Evolutionary conservation across 441 rosid species (phyloP), one percentile per base, ranked within the genome.

Genomic region (Aquilaria agallochum): DNA sequence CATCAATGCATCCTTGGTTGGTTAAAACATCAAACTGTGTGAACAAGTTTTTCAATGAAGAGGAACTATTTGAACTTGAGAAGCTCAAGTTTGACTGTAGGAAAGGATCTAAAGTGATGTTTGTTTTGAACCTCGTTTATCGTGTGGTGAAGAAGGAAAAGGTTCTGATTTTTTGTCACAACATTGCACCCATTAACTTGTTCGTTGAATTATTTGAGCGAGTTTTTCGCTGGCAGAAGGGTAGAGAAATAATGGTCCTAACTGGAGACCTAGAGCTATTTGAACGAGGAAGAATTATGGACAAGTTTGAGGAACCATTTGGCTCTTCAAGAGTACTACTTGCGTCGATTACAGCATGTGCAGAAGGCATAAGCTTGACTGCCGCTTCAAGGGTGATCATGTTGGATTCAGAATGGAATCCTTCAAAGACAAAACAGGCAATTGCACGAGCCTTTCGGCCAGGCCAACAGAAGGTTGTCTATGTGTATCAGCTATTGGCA

Each of bases 401-500:
- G 64, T 60, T 92, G 59, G 99, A 95, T 58, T 88, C 96, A 0
- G 98, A 92, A 53, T 95, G 98, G 98, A 95, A 92, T 74, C 99
- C 99, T 59, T 92, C 97, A 11, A 95, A 89, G 82, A 92, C 99
- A 12, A 95, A 89, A 80, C 99, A 95, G 68, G 99, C 99, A 0
- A 89, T 95, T 46, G 96, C 99, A 0, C 83, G 99, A 15, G 99
- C 99, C 2, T 92, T 89, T 56, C 79, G 96, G 44, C 98, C 97
- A 0, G 99, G 99, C 62, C 99, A 95, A 66, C 95, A 80, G 59
- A 92, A 89, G 81, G 70, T 86, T 57, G 98, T 95, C 0, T 89
- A 86, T 59, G 99, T 95, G 49, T 95, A 95, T 70, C 98, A 92
- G 70, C 92, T 95, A 27, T 71, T 95, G 64, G 91, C 91, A 3